Conservation (phyloP, 1,139 yeast species). For the Meyerozyma carpophila region DNA sequence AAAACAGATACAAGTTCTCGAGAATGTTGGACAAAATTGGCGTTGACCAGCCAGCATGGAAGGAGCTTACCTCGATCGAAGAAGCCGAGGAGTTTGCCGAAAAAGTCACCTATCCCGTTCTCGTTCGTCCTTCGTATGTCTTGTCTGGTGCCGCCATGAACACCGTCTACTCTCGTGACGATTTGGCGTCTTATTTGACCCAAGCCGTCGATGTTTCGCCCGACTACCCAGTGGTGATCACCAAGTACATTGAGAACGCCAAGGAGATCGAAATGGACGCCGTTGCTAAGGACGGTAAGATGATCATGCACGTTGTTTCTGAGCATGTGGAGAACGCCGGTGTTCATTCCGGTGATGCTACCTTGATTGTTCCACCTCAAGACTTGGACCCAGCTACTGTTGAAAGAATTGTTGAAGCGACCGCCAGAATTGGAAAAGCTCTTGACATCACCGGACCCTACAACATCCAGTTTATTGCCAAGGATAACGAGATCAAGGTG, state of each 20-base stretch:
- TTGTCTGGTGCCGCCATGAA: constrained; percentile 99
- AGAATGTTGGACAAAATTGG: constrained; percentile 96
- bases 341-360: constrained; percentile 99
- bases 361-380: constrained; percentile 95
- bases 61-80: constrained; percentile 87
- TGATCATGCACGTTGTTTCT: constrained; percentile 95
- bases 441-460: constrained; percentile 97
- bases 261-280: constrained; percentile 99
- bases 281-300: constrained; percentile 90
- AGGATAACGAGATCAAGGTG: constrained; percentile 89
- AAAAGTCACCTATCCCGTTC: constrained; percentile 87
- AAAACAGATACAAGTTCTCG: constrained; percentile 95
- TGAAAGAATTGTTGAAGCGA: constrained; percentile 84
- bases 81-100: constrained; percentile 95
- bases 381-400: constrained; percentile 91
- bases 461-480: constrained; percentile 93
- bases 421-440: constrained; percentile 95
- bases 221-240: constrained; percentile 95
- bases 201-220: constrained; percentile 98
- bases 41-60: constrained; percentile 99
- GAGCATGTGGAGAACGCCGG: constrained; percentile 99
- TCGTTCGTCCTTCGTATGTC: constrained; percentile 97
- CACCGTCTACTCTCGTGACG: constrained; percentile 87
- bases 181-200: constrained; percentile 78
- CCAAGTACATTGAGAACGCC: constrained; percentile 95